Percentiles rank a stretch among this genome's conserved stretches.
Conservation (phyloP, 1,284 basidiomycete genomes). For the Erythrobasidium hasegawianum region DNA sequence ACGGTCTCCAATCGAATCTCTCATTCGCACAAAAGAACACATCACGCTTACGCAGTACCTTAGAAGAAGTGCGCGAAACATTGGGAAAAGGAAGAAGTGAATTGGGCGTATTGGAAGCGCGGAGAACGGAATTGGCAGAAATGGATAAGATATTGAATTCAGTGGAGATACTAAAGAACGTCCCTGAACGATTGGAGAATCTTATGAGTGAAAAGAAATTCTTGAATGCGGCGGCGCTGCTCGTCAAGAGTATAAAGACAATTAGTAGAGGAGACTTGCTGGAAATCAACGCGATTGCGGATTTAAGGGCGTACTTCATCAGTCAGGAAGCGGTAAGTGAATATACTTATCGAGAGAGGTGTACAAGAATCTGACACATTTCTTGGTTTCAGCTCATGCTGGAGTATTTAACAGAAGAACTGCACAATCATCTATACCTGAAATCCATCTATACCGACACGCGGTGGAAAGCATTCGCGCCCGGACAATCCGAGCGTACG, state of each 20-base stretch:
- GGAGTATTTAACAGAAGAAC: slow-evolving; percentile 90
- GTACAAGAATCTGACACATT: no score
- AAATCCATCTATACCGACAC: slow-evolving; percentile 94
- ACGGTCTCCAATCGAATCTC: slow-evolving; percentile 67
- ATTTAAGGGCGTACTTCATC: slow-evolving; percentile 78
- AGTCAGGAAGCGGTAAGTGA: slow-evolving; percentile 81
- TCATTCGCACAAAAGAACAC: slow-evolving; percentile 68
- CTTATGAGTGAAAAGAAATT: slow-evolving; percentile 95
- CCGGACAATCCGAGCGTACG: slow-evolving; percentile 73
- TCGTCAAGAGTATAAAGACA: slow-evolving; percentile 81
- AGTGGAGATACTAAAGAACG: slow-evolving; percentile 83
- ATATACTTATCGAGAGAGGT: no score
- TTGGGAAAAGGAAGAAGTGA: slow-evolving; percentile 75
- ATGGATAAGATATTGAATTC: slow-evolving; percentile 70
- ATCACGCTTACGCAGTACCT: slow-evolving; percentile 62
- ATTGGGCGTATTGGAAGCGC: slow-evolving; percentile 76
- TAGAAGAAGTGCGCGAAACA: slow-evolving; percentile 75
- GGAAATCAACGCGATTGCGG: slow-evolving; percentile 88
- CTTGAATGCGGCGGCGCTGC: slow-evolving; percentile 79
- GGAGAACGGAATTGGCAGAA: slow-evolving; percentile 62
- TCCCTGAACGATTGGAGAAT: slow-evolving; percentile 87
- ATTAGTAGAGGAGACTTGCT: slow-evolving; percentile 89
- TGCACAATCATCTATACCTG: slow-evolving; percentile 93
- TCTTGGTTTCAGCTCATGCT: slow-evolving; percentile 80
- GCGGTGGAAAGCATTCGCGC: slow-evolving; percentile 79